Conservation (phyloP, 2,329 filamentous ascomycete species). For the Neoascochyta sp. region DNA sequence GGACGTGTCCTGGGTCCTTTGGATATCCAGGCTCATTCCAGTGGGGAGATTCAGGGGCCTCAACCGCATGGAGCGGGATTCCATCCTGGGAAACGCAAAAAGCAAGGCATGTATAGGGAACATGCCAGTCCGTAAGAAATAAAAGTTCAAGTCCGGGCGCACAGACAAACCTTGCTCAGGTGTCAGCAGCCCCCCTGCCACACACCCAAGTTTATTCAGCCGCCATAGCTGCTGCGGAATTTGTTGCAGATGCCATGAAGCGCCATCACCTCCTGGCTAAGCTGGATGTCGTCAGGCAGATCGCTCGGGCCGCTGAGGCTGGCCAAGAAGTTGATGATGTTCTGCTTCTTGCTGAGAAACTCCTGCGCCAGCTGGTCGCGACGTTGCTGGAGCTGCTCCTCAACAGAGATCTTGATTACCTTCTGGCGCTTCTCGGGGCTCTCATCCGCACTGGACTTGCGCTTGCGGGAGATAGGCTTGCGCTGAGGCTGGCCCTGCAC, state of each 20-base stretch:
- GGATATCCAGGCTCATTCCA: constrained; percentile 11
- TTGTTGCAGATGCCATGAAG: constrained; percentile 35
- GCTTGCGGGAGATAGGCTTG: constrained; percentile 32
- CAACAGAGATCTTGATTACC: constrained; percentile 27
- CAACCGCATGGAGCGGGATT: constrained; percentile 25
- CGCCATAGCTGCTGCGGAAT: constrained; percentile 30
- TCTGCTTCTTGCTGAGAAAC: constrained; percentile 35
- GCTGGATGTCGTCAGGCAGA: constrained; percentile 31
- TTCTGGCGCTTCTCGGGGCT: constrained; percentile 34
- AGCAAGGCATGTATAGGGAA: constrained; percentile 19
- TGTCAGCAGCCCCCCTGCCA: constrained; percentile 18
- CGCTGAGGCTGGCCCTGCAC: constrained; percentile 22
- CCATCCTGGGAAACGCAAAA: constrained; percentile 22
- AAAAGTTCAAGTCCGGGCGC: constrained; percentile 15
- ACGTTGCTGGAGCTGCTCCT: constrained; percentile 34
- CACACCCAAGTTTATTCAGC: too few relatives aligned
- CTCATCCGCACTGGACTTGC: constrained; percentile 34
- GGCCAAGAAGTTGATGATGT: constrained; percentile 31
- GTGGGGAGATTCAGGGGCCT: constrained; percentile 13
- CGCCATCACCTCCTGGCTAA: constrained; percentile 33
- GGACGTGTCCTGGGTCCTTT: constrained; percentile 24
- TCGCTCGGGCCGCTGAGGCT: constrained; percentile 35
- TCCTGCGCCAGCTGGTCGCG: constrained; percentile 29
- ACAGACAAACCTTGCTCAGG: constrained; percentile 32
- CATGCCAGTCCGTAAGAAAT: constrained; percentile 17